Evolutionary conservation across 345 rosid genomes (phyloP), one percentile per base, ranked within the genome.

Genomic region (Sonneratia alba): DNA sequence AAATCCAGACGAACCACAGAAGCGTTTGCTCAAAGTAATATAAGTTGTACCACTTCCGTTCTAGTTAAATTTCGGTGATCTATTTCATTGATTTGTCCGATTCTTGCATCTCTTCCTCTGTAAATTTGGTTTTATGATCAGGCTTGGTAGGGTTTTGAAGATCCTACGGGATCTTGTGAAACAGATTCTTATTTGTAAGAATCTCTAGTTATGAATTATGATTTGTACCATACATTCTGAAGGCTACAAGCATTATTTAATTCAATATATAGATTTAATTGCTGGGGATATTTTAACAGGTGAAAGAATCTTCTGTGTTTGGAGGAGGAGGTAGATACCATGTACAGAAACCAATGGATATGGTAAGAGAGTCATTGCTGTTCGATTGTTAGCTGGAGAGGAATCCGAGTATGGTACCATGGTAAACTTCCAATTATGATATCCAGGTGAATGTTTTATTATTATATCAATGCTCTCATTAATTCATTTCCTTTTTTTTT

Each of bases 381-480:
- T 72, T 59, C 14, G 57, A 77, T 32, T 37, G 81, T 67, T 71
- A 72, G 65, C 12, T 38, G 53, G 82, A 86, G 59, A 79, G 76
- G 37, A 57, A 68, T 69, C 82, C 75, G 2, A 74, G 73, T 51
- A 68, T 84, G 75, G 75, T 78, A 59, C 15, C 73, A 38, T 91
- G 97, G 97, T 82, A 19, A 71, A 85, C 91, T 81, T 91, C 96
- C 24, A 87, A 91, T 80, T 88, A 85, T 79, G 87, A 86, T 76
- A 80, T 83, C 72, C 81, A 87, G 83, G 97, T 88, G 70, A 74
- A 9, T 32, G 57, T 40, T 55, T 14, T 37, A 36, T 24, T 42
- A 38, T 55, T 32, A 18, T 22, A 62, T 40, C 43, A 18, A 1
- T 2, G 48, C 12, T 42, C 24, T 27, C 48, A 37, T 72, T 71